Evolutionary conservation across 2,329 filamentous ascomycete genomes (phyloP).

Genomic region (Colletotrichum ledebouriae): DNA sequence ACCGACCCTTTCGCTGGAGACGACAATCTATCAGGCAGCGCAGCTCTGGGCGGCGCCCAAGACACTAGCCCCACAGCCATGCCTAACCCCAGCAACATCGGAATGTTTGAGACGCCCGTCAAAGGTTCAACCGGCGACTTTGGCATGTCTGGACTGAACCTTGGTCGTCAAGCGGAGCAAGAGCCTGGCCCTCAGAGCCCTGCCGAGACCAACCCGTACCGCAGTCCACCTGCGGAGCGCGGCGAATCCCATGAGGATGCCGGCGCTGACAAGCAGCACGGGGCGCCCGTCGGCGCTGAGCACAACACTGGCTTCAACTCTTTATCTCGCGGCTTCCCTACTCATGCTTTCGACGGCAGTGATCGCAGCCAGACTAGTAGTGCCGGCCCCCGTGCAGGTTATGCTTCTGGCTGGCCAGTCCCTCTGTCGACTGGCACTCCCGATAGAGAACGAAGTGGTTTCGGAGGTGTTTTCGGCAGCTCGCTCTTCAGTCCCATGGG

Average conservation of each 20-base stretch:
- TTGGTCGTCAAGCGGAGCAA: constrained; percentile 68
- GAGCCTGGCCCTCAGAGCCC: constrained; percentile 86
- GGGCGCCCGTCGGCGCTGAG: constrained; percentile 64
- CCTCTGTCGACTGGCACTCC: constrained; percentile 75
- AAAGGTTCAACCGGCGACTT: constrained; percentile 71
- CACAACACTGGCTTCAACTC: constrained; percentile 66
- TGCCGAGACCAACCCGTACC: constrained; percentile 95
- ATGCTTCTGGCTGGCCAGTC: constrained; percentile 73
- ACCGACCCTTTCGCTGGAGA: constrained; percentile 85
- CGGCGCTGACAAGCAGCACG: constrained; percentile 61
- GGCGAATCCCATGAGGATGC: constrained; percentile 73
- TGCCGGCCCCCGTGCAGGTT: constrained; percentile 79
- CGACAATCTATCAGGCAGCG: constrained; percentile 74
- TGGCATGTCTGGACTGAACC: constrained; percentile 72
- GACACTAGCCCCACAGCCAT: constrained; percentile 70
- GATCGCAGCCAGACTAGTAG: constrained; percentile 96
- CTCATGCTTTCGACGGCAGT: constrained; percentile 74
- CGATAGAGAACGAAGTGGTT: constrained; percentile 72
- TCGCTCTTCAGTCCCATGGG: constrained; percentile 83
- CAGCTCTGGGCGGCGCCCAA: constrained; percentile 80
- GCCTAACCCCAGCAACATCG: constrained; percentile 52
- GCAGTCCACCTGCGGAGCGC: constrained; percentile 85
- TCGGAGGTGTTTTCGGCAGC: constrained; percentile 76
- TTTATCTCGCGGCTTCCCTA: constrained; percentile 62
- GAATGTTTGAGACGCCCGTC: constrained; percentile 66